Percentiles rank a stretch among this genome's conserved stretches.
phyloP scores from a whole-genome alignment of 371 early-diverging fungal species.

The Mucor piriformis region DNA sequence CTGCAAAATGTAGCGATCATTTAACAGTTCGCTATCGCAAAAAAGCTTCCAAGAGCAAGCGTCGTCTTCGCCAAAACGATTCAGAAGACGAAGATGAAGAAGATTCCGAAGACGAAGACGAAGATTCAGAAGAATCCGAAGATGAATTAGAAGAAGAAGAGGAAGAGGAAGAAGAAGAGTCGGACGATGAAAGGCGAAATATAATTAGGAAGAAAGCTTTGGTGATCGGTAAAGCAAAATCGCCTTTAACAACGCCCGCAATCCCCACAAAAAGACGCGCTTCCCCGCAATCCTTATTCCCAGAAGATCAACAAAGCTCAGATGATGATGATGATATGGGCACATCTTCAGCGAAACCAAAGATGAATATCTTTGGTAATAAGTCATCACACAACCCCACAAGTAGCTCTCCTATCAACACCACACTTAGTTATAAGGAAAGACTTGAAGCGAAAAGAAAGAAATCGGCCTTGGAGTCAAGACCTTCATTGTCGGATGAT shows the following conservation, averaged over 20 bases:
- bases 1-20: conserved; percentile 21
- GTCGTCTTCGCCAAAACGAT: conserved; percentile 1
- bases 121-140: conserved; percentile 19
- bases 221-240: background rate
- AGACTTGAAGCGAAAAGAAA: conserved; percentile 24
- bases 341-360: conserved; percentile 9
- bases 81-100: conserved; percentile 15
- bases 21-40: conserved; percentile 3
- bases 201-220: background rate
- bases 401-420: too few relatives aligned
- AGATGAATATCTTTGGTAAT: background rate
- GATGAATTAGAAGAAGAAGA: conserved; percentile 19
- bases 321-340: conserved; percentile 32
- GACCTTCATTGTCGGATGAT: conserved; percentile 5
- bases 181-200: background rate
- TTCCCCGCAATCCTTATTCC: conserved; percentile 6
- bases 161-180: conserved; percentile 17
- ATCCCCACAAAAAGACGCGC: conserved; percentile 9
- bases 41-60: conserved; percentile 8
- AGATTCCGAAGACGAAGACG: conserved; percentile 17
- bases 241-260: background rate
- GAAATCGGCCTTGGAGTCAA: conserved; percentile 8
- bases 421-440: conserved; percentile 14
- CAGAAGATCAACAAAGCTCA: conserved; percentile 9
- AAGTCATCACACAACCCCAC: background rate